These are phyloP conservation scores for Aquilaria sinensis DNA, from an alignment of 345 rosid genomes.

Conservation along the genomic window DNA sequence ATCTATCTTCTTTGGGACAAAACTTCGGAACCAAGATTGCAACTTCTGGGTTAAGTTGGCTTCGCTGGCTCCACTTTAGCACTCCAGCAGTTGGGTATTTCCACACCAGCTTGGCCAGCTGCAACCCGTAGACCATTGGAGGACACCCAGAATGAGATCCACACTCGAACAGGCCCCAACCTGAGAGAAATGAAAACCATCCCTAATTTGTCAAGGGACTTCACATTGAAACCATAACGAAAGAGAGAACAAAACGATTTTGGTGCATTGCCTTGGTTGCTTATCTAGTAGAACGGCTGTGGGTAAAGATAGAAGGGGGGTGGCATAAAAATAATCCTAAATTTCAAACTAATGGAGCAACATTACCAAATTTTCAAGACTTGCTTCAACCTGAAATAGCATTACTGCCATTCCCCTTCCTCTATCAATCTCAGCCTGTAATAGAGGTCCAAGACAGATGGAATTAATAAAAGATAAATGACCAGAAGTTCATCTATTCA, in stretches of 20 bases:
- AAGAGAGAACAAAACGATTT: background rate
- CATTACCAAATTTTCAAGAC: constrained; percentile 64
- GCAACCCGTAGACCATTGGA: constrained; percentile 95
- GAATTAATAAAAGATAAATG: constrained; percentile 6
- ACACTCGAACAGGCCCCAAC: constrained; percentile 67
- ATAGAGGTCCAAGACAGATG: constrained; percentile 9
- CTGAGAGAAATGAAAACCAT: constrained; percentile 26
- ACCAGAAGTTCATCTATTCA: background rate
- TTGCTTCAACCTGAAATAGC: constrained; percentile 83
- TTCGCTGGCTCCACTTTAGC: constrained; percentile 26
- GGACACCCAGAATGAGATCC: constrained; percentile 77
- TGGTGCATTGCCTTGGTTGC: background rate
- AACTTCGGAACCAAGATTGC: constrained; percentile 44
- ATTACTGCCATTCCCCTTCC: constrained; percentile 90
- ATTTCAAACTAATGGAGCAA: constrained; percentile 6
- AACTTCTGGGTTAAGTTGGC: constrained; percentile 22
- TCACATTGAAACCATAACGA: background rate
- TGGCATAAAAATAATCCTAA: background rate
- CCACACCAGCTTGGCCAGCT: constrained; percentile 71
- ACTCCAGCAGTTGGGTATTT: constrained; percentile 48
- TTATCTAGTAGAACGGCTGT: background rate
- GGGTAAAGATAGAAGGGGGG: background rate
- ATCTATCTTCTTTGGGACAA: constrained; percentile 30
- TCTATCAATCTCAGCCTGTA: constrained; percentile 83
- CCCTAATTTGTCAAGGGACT: constrained; percentile 1